Evolutionary conservation across 2,329 filamentous ascomycete species (phyloP), one percentile per base, ranked within the genome.

Genomic region (Furcasterigmium furcatum): DNA sequence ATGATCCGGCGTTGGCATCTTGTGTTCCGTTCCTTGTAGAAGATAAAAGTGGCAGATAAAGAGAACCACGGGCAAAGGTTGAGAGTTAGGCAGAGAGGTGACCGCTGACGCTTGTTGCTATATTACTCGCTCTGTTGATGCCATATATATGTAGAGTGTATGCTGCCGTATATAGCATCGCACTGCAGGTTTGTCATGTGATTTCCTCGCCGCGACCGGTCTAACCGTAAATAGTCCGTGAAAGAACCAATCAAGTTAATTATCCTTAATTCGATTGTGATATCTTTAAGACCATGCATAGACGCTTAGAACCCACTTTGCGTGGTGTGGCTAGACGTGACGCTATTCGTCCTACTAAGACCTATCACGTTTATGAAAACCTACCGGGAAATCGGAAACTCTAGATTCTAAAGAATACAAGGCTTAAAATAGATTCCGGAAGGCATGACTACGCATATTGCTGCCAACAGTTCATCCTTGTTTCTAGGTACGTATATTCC

Each of bases 251-350:
- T 8, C 25, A 8, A 29, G 8, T 13, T 29, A 29, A 29, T 29
- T 13, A 29, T 8, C 25, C 25, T 13, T 29, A 29, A 13, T 29
- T 8, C 13, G n/a, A 12, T 38, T n/a, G 14, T 38, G 35, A 19
- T 38, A 38, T 18, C 35, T 20, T 7, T 19, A 19, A 38, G 35
- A 20, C n/a, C n/a, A 19, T 19, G 35, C 18, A 19, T 38, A 38
- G 14, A 19, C 18, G 18, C 14, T 10, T 4, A 7, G 12, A 38
- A 7, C 12, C 35, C 5, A 7, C 19, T 35, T 38, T 38, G 13
- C n/a, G 19, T 38, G 35, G 35, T 38, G 35, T 38, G 35, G 35
- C 35, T 38, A n/a, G n/a, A n/a, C n/a, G n/a, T n/a, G n/a, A n/a
- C n/a, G n/a, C n/a, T n/a, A n/a, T n/a, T n/a, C n/a, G n/a, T n/a